Conservation (phyloP, 192 early-diverging fungal species). For the Jimgerdemannia lactiflua region DNA sequence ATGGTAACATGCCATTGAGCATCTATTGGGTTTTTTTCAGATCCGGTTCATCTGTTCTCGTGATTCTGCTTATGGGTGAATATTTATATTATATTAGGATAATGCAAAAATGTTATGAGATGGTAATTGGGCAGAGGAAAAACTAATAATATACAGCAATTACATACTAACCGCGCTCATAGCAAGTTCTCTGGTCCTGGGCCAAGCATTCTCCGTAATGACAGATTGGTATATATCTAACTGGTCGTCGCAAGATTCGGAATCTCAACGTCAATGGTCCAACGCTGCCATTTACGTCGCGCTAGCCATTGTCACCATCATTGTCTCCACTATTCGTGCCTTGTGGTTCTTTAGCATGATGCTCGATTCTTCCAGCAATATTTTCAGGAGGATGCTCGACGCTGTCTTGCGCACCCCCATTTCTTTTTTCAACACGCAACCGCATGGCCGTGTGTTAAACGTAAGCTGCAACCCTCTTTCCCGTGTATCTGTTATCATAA, state of each 20-base stretch:
- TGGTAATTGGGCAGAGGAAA: too few species aligned
- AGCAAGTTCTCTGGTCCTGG: slow-evolving; percentile 19
- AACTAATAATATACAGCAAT: too few species aligned
- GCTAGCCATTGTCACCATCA: slow-evolving; percentile 39
- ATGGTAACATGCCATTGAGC: slow-evolving; percentile 30
- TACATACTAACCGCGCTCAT: not conserved
- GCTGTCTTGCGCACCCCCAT: slow-evolving; percentile 46
- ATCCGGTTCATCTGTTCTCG: slow-evolving; percentile 22
- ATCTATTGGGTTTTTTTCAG: slow-evolving; percentile 38
- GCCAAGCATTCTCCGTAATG: slow-evolving; percentile 25
- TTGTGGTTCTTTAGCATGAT: slow-evolving; percentile 52
- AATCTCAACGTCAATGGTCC: slow-evolving; percentile 31
- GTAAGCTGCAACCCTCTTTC: too few species aligned
- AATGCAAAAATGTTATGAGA: too few species aligned
- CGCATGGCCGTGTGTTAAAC: slow-evolving; percentile 65
- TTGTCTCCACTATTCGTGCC: slow-evolving; percentile 44
- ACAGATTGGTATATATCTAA: slow-evolving; percentile 54
- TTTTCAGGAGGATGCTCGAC: slow-evolving; percentile 47
- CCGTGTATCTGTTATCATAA: slow-evolving; percentile 62
- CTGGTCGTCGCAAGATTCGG: slow-evolving; percentile 37
- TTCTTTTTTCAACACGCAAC: slow-evolving; percentile 56
- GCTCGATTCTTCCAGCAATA: slow-evolving; percentile 22
- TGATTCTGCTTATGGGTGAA: slow-evolving; percentile 9
- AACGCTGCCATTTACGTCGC: slow-evolving; percentile 40
- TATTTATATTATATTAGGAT: not conserved